A percentile compares a stretch with the other conserved stretches of the same genome.
These are phyloP conservation scores for Hymenoscyphus linearis DNA, from an alignment of 2,329 filamentous ascomycete genomes.

Conservation along the genomic window DNA sequence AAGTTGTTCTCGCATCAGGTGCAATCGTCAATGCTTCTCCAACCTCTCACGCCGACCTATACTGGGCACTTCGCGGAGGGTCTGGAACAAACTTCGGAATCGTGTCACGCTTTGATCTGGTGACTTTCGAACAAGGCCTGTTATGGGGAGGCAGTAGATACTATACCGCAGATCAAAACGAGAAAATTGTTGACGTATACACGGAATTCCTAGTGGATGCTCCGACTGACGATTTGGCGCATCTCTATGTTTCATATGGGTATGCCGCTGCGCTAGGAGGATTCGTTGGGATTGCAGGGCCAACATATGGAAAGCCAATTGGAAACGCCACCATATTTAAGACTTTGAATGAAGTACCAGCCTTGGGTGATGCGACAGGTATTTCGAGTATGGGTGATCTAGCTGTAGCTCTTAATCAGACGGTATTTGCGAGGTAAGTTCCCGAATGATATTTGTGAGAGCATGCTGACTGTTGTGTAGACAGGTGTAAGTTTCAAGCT, in stretches of 20 bases:
- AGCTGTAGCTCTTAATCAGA: conserved; percentile 15
- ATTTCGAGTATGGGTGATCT: conserved; percentile 17
- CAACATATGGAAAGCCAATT: conserved; percentile 18
- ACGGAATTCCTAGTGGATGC: conserved; percentile 16
- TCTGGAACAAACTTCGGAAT: conserved; percentile 32
- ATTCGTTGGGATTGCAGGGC: conserved; percentile 11
- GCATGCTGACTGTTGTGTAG: background rate
- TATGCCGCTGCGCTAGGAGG: conserved; percentile 12
- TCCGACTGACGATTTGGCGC: conserved; percentile 17
- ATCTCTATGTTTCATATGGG: conserved; percentile 17
- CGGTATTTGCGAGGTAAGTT: conserved; percentile 14
- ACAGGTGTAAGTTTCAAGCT: conserved; percentile 1
- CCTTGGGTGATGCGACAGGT: conserved; percentile 10
- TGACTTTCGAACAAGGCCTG: conserved; percentile 30
- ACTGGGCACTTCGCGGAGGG: conserved; percentile 29
- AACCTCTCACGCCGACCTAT: background rate
- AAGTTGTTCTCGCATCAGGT: conserved; percentile 48
- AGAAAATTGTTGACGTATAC: conserved; percentile 12
- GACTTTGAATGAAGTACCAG: conserved; percentile 17
- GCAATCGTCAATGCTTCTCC: conserved; percentile 40
- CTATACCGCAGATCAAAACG: conserved; percentile 9
- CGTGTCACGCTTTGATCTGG: conserved; percentile 39
- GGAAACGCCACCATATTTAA: conserved; percentile 19
- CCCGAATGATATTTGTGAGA: background rate
- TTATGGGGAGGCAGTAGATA: conserved; percentile 20